phyloP scores from a whole-genome alignment of 208 protist species.

The Wallacemonas sp. region DNA sequence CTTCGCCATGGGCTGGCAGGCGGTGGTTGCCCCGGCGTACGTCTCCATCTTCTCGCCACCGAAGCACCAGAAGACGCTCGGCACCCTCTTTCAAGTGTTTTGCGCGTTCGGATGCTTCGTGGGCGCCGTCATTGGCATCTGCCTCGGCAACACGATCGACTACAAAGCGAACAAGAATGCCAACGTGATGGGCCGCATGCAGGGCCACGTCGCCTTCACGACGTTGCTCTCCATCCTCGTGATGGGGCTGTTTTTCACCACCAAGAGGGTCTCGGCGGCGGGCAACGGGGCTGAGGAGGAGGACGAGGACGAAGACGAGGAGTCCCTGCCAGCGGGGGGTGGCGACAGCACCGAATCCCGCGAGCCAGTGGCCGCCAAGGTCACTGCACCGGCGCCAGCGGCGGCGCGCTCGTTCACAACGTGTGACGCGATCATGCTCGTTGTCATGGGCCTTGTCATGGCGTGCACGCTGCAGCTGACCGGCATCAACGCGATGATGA shows the following conservation, averaged over 20 bases:
- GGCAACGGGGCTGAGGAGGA: too few relatives aligned
- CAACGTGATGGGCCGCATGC: conserved; percentile 23
- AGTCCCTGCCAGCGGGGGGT: neutral
- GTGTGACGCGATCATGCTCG: conserved; percentile 13
- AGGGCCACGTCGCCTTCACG: conserved; percentile 16
- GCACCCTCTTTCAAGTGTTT: conserved; percentile 34
- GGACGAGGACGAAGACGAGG: too few relatives aligned
- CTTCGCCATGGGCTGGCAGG: conserved; percentile 23
- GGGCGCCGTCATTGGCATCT: conserved; percentile 25
- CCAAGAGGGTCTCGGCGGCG: neutral
- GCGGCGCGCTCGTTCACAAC: neutral
- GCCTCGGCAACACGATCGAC: conserved; percentile 14
- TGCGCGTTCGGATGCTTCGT: conserved; percentile 26
- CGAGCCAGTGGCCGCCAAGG: neutral
- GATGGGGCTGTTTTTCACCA: neutral
- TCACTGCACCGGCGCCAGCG: neutral
- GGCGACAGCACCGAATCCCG: neutral
- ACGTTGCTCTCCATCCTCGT: conserved; percentile 20
- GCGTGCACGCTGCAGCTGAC: conserved; percentile 45
- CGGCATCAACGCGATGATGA: conserved; percentile 71
- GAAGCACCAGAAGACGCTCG: conserved; percentile 22
- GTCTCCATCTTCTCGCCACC: conserved; percentile 20
- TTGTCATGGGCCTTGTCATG: conserved; percentile 35
- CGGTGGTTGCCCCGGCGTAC: conserved; percentile 27
- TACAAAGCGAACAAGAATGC: conserved; percentile 10